Percentiles rank a stretch among this genome's conserved stretches.
phyloP scores from a whole-genome alignment of 192 early-diverging fungal genomes.

The Phlyctochytrium arcticum region DNA sequence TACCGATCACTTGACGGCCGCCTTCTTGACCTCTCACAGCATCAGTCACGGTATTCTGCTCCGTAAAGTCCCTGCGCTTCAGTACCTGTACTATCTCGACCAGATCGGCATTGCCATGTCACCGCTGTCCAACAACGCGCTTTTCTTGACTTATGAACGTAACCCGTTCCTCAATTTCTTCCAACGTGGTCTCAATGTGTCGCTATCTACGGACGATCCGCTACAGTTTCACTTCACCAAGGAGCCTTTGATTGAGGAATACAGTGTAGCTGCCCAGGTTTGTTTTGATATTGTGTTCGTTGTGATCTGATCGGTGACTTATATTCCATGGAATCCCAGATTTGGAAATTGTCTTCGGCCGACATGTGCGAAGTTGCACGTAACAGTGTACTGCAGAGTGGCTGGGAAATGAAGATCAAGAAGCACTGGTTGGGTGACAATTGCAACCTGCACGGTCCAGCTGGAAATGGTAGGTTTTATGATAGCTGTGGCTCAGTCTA shows the following conservation, averaged over 20 bases:
- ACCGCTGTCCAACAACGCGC: conserved; percentile 92
- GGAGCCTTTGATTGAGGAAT: conserved; percentile 96
- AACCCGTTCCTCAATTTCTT: conserved; percentile 89
- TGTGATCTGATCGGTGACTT: neutral
- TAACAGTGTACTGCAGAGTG: conserved; percentile 85
- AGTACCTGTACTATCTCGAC: conserved; percentile 88
- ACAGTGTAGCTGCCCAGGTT: conserved; percentile 87
- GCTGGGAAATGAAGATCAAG: conserved; percentile 86
- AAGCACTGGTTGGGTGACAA: conserved; percentile 82
- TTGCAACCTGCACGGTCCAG: conserved; percentile 71
- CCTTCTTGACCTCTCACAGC: conserved; percentile 79
- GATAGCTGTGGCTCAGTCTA: neutral
- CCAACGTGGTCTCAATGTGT: conserved; percentile 90
- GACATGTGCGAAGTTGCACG: conserved; percentile 96
- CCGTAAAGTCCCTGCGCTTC: conserved; percentile 88
- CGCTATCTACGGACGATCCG: conserved; percentile 92
- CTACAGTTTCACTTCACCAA: conserved; percentile 96
- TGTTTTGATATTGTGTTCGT: neutral
- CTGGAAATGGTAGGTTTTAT: conserved; percentile 54
- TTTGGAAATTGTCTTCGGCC: conserved; percentile 85
- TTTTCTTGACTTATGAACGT: conserved; percentile 89
- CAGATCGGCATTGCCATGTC: conserved; percentile 97
- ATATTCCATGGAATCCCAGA: conserved; percentile 40
- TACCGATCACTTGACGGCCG: conserved; percentile 85
- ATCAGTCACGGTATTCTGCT: conserved; percentile 93